A percentile compares a stretch with the other conserved stretches of the same genome.
Conservation (phyloP, 306 rosid genomes). For the Erythrophleum fordii region DNA sequence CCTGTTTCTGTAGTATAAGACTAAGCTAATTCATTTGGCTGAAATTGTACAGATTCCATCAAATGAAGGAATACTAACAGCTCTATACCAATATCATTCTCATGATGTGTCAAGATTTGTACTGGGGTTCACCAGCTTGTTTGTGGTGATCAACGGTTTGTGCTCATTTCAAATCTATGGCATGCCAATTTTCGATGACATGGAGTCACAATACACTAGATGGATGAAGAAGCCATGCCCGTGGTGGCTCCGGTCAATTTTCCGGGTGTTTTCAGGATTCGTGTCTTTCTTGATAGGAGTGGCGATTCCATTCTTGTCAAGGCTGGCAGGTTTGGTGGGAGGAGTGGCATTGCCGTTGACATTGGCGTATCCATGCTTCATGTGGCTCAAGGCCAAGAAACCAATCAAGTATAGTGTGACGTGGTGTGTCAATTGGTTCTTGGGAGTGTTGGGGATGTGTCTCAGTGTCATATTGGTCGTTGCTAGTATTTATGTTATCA, state of each 20-base stretch:
- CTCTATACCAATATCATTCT: conserved; percentile 50
- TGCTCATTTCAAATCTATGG: conserved; percentile 61
- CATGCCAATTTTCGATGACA: conserved; percentile 61
- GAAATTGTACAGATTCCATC: conserved; percentile 47
- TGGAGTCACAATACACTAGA: conserved; percentile 52
- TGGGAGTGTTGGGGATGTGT: conserved; percentile 66
- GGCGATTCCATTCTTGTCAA: conserved; percentile 56
- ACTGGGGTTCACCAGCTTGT: conserved; percentile 42
- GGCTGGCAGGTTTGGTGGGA: conserved; percentile 56
- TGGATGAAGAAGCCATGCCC: conserved; percentile 57
- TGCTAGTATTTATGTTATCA: conserved; percentile 64
- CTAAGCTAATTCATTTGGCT: background rate
- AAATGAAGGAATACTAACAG: conserved; percentile 53
- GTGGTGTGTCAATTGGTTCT: conserved; percentile 72
- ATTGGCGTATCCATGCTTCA: conserved; percentile 54
- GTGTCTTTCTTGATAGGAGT: conserved; percentile 45
- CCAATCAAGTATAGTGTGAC: conserved; percentile 39
- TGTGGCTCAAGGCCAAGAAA: conserved; percentile 53
- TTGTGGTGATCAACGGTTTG: conserved; percentile 50
- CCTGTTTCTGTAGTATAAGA: too few species aligned
- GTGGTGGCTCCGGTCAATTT: conserved; percentile 48
- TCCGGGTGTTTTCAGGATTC: conserved; percentile 48
- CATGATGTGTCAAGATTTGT: conserved; percentile 50
- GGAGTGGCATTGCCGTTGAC: conserved; percentile 57
- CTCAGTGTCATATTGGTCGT: conserved; percentile 53